Evolutionary conservation across 345 rosid genomes (phyloP), one percentile per base, ranked within the genome.

Genomic region (Populus pruinosa): DNA sequence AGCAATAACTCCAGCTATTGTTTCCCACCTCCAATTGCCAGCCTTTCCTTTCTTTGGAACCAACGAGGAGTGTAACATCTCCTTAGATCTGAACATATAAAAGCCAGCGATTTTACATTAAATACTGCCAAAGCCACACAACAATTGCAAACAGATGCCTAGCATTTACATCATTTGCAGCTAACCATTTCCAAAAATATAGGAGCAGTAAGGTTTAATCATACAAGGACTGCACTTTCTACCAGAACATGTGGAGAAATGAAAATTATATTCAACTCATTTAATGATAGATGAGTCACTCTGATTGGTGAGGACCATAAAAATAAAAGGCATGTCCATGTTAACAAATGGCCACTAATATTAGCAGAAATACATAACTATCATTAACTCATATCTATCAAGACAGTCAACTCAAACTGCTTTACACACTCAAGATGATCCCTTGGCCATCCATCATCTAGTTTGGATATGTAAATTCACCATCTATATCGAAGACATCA

Each of bases 1-100:
- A 73, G 91, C 33, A 35, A 87, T 66, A 70, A 82, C 79, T 76
- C 97, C 93, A 61, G 85, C 89, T 50, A 90, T 50, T 47, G 88
- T 81, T 69, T 86, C 94, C 87, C 86, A 89, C 73, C 79, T 80
- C 90, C 87, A 88, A 69, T 82, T 84, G 75, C 61, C 87, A 41
- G 85, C 59, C 65, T 76, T 79, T 76, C 67, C 87, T 44, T 39
- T 74, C 77, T 80, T 79, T 71, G 67, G 83, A 13, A 61, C 29
- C 53, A 84, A 70, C 87, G 83, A 84, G 9, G 91, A 85, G 25
- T 21, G 61, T 66, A 87, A n/a, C 25, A 88, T 67, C 72, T 88
- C 87, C 6, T 77, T 68, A 55, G 76, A 84, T 81, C 97, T 93
- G 82, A 71, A 36, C 12, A 55, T 20, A 43, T 38, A 29, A 74